Evolutionary conservation across 768 basidiomycete species (phyloP).

Genomic region (Pleurotus pulmonarius): DNA sequence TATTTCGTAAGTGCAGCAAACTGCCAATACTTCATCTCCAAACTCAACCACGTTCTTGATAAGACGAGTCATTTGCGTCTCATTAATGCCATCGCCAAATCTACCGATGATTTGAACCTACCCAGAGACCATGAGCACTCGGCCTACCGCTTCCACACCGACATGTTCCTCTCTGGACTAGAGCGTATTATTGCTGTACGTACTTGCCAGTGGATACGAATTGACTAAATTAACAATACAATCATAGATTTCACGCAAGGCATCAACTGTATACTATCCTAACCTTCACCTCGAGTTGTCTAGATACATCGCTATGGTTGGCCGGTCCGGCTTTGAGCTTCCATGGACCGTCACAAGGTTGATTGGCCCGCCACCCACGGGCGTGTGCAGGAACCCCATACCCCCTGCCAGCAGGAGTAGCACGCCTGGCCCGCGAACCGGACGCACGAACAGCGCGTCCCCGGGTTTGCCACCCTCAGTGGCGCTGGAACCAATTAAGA

Average conservation of each 20-base stretch:
- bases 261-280: slow-evolving; percentile 92
- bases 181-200: slow-evolving; percentile 87
- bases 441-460: slow-evolving; percentile 14
- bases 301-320: slow-evolving; percentile 73
- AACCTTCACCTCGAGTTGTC: slow-evolving; percentile 91
- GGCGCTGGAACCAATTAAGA: slow-evolving; percentile 40
- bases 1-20: slow-evolving; percentile 71
- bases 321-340: slow-evolving; percentile 65
- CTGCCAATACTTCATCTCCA: background rate
- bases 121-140: slow-evolving; percentile 70
- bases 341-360: slow-evolving; percentile 80
- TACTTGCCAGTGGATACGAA: background rate
- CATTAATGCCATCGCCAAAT: slow-evolving; percentile 73
- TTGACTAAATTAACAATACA: background rate
- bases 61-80: slow-evolving; percentile 89
- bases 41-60: background rate
- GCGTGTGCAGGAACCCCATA: slow-evolving; percentile 44
- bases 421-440: slow-evolving; percentile 22
- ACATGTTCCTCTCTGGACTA: slow-evolving; percentile 88
- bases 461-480: slow-evolving; percentile 39
- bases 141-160: slow-evolving; percentile 78
- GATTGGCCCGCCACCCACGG: slow-evolving; percentile 72
- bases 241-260: slow-evolving; percentile 85
- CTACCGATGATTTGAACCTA: slow-evolving; percentile 60
- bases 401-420: slow-evolving; percentile 14